phyloP scores from a whole-genome alignment of 345 rosid species.

The Gossypium turneri region DNA sequence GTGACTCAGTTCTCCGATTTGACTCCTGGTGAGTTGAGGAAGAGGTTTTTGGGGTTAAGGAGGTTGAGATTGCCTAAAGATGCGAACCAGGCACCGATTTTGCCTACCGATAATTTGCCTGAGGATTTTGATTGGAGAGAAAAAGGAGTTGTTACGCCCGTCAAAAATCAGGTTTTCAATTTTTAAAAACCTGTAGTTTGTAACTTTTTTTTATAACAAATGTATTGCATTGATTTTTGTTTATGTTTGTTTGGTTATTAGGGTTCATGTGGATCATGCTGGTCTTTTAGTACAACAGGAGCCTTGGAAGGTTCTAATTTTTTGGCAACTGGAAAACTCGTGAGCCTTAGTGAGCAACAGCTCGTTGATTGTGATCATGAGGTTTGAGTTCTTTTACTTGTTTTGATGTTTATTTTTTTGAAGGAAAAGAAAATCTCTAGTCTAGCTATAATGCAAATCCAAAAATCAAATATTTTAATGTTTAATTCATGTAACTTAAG shows the following conservation, averaged over 20 bases:
- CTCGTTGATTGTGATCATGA: conserved; percentile 99
- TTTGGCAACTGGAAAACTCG: conserved; percentile 85
- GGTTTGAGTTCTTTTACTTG: conserved; percentile 35
- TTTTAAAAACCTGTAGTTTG: background rate
- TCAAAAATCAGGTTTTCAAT: conserved; percentile 70
- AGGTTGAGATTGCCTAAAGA: conserved; percentile 66
- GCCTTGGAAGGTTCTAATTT: conserved; percentile 94
- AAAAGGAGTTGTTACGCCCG: conserved; percentile 70
- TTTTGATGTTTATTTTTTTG: background rate
- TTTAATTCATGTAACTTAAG: too few relatives aligned
- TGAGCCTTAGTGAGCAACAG: conserved; percentile 97
- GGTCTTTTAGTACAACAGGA: conserved; percentile 96
- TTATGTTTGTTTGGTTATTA: conserved; percentile 19
- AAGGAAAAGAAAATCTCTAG: too few relatives aligned
- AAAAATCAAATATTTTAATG: too few relatives aligned
- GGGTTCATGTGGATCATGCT: conserved; percentile 99
- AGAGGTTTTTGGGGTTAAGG: conserved; percentile 48
- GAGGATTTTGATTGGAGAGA: conserved; percentile 95
- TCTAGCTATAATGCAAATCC: too few relatives aligned
- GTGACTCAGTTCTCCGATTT: conserved; percentile 88
- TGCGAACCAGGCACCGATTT: conserved; percentile 72
- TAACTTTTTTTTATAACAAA: background rate
- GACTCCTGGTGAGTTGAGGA: conserved; percentile 66
- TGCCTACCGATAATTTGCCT: conserved; percentile 76
- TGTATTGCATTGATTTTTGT: background rate